Evolutionary conservation across 192 early-diverging fungal species (phyloP).

Genomic region (Coemansia biformis): DNA sequence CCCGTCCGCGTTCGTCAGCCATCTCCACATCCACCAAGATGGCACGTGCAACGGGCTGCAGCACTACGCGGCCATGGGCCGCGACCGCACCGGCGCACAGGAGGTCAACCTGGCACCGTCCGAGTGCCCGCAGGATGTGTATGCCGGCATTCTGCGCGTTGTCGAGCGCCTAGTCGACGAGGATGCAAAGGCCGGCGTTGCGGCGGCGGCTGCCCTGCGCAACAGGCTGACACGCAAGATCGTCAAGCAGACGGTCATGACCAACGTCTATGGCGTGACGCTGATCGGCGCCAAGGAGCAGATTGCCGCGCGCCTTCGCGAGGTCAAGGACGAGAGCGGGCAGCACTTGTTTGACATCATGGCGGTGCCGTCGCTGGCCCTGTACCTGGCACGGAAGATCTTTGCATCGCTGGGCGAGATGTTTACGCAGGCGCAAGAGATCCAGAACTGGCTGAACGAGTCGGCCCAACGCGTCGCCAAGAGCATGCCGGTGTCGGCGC

Average conservation of each 20-base stretch:
- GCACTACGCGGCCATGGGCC: constrained; percentile 96
- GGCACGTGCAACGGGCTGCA: constrained; percentile 98
- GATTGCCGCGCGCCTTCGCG: constrained; percentile 78
- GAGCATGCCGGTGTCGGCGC: constrained; percentile 59
- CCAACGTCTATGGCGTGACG: constrained; percentile 97
- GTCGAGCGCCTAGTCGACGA: constrained; percentile 66
- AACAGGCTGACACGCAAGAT: constrained; percentile 82
- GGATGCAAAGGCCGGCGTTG: constrained; percentile 59
- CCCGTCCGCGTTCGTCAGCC: constrained; percentile 64
- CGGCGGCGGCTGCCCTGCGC: constrained; percentile 59
- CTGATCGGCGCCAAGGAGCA: constrained; percentile 87
- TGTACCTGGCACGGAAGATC: constrained; percentile 75
- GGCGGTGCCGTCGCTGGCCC: constrained; percentile 41
- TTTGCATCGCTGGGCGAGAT: constrained; percentile 84
- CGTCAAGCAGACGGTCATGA: constrained; percentile 99
- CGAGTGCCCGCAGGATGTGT: constrained; percentile 87
- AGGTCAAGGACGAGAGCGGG: constrained; percentile 64
- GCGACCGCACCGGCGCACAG: constrained; percentile 78
- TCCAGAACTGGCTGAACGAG: constrained; percentile 92
- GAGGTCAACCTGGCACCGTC: constrained; percentile 85
- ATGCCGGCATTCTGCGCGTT: constrained; percentile 77
- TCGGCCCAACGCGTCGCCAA: constrained; percentile 76
- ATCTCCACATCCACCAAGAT: constrained; percentile 91
- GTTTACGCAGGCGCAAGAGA: constrained; percentile 81
- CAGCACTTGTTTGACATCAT: constrained; percentile 53